phyloP scores from a whole-genome alignment of 2,329 filamentous ascomycete genomes.

The Alternaria metachromatica region DNA sequence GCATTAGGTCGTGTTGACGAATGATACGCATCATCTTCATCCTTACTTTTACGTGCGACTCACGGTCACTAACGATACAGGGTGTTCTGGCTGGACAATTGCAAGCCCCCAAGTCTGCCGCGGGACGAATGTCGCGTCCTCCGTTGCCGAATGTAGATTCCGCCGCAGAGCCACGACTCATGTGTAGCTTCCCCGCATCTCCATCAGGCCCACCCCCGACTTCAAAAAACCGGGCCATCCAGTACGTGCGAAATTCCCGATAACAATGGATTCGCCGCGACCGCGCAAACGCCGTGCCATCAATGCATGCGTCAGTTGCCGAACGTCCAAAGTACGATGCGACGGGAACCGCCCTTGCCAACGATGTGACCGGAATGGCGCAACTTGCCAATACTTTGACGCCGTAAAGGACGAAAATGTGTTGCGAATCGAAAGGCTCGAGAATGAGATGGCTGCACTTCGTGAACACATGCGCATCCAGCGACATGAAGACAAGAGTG shows the following conservation, averaged over 20 bases:
- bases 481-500: not conserved
- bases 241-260: slow-evolving; percentile 21
- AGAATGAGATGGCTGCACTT: slow-evolving; percentile 28
- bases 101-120: not conserved
- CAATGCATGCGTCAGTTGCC: slow-evolving; percentile 40
- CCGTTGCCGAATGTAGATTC: not conserved
- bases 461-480: slow-evolving; percentile 19
- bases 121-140: not conserved
- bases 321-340: slow-evolving; percentile 43
- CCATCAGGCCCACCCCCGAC: slow-evolving; percentile 4
- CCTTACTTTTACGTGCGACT: not conserved
- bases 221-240: slow-evolving; percentile 12
- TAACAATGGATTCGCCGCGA: slow-evolving; percentile 20
- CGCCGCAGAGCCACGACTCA: slow-evolving; percentile 7
- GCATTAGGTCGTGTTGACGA: not conserved
- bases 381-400: slow-evolving; percentile 36
- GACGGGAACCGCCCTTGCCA: slow-evolving; percentile 40
- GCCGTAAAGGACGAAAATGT: slow-evolving; percentile 32
- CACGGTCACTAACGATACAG: not conserved
- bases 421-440: slow-evolving; percentile 35
- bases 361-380: slow-evolving; percentile 36
- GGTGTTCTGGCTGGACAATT: not conserved
- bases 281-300: slow-evolving; percentile 44
- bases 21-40: not conserved
- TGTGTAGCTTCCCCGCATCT: slow-evolving; percentile 9